phyloP scores from a whole-genome alignment of 108 stramenopile genomes.

The Cyclotella choctawhatcheeana region DNA sequence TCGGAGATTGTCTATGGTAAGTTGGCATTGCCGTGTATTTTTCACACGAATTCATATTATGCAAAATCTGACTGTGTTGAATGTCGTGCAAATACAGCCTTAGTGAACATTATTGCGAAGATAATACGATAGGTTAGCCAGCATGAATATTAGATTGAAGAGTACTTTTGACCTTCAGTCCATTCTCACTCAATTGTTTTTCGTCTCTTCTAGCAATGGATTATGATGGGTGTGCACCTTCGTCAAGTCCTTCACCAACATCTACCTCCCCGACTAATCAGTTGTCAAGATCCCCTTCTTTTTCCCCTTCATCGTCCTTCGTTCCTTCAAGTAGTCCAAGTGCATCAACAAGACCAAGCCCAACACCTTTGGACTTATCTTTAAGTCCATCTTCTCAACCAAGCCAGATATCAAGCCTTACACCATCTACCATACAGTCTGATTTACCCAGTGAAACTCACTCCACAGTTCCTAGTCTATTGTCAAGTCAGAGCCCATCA shows the following conservation, averaged over 20 bases:
- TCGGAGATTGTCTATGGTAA: conserved; percentile 3
- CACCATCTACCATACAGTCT: too few relatives aligned
- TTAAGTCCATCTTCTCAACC: too few relatives aligned
- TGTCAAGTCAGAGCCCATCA: too few relatives aligned
- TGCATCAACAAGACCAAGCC: too few relatives aligned
- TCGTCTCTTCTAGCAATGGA: background rate
- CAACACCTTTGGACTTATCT: too few relatives aligned
- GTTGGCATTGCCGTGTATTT: background rate
- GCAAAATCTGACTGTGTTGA: background rate
- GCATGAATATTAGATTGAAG: background rate
- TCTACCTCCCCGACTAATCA: too few relatives aligned
- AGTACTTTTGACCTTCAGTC: background rate
- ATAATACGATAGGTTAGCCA: conserved; percentile 1
- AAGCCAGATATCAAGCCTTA: too few relatives aligned
- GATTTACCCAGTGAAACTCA: too few relatives aligned
- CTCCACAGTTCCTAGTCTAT: too few relatives aligned
- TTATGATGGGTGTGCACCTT: conserved; percentile 1
- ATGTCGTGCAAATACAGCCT: background rate
- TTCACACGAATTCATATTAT: background rate
- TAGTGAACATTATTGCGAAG: background rate
- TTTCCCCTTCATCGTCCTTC: background rate
- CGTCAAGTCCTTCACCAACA: background rate
- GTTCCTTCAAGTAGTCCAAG: too few relatives aligned
- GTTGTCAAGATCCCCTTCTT: too few relatives aligned
- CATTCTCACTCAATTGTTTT: background rate